Conservation (phyloP, 495 filamentous ascomycete genomes). For the Talaromyces nanjingensis region DNA sequence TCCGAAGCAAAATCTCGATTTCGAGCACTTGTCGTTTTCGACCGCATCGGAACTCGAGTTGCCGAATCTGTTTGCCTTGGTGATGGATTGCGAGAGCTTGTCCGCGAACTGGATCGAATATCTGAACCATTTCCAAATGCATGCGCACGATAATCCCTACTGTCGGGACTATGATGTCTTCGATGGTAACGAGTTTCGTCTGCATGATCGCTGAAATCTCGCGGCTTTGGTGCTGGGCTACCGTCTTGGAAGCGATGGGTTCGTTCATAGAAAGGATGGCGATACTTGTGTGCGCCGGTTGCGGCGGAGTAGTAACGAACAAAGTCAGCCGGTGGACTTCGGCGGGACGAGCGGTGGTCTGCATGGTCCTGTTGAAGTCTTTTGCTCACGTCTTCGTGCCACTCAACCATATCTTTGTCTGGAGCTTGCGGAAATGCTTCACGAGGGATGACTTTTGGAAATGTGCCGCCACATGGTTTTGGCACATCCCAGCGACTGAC, state of each 20-base stretch:
- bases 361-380: conserved; percentile 36
- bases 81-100: conserved; percentile 5
- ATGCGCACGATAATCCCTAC: neutral
- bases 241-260: conserved; percentile 3
- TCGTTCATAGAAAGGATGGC: conserved; percentile 19
- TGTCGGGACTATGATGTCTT: conserved; percentile 1
- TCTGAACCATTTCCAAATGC: neutral
- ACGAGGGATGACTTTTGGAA: conserved; percentile 70
- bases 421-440: conserved; percentile 67
- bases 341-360: conserved; percentile 22
- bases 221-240: conserved; percentile 2
- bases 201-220: neutral
- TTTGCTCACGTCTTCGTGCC: conserved; percentile 66
- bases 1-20: conserved; percentile 19
- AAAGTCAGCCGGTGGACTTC: conserved; percentile 21
- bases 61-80: conserved; percentile 15
- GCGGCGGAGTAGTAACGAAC: conserved; percentile 26
- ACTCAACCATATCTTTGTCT: conserved; percentile 70
- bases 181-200: neutral
- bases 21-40: conserved; percentile 14
- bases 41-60: conserved; percentile 28
- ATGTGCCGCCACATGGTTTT: conserved; percentile 65
- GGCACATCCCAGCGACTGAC: conserved; percentile 67
- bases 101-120: neutral
- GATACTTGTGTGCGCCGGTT: conserved; percentile 21